phyloP scores from a whole-genome alignment of 768 basidiomycete genomes.

The Leccinum fibrillosum region DNA sequence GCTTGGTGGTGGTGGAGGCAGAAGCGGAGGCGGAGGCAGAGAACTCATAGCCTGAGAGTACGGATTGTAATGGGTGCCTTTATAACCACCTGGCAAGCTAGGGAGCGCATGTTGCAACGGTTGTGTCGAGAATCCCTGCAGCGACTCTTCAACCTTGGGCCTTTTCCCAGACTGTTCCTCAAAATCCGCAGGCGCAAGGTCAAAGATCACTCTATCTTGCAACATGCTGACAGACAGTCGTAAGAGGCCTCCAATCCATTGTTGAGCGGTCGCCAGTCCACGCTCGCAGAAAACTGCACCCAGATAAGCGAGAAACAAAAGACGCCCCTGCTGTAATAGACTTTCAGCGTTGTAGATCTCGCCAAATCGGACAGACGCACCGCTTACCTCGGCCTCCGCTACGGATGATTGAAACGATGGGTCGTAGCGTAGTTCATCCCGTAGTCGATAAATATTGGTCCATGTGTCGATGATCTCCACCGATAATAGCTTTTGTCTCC shows the following conservation, averaged over 20 bases:
- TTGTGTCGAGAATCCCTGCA: slow-evolving; percentile 31
- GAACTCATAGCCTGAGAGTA: slow-evolving; percentile 16
- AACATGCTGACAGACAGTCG: slow-evolving; percentile 23
- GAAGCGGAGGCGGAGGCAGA: slow-evolving; percentile 15
- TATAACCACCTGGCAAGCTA: slow-evolving; percentile 16
- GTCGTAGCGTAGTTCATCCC: slow-evolving; percentile 33
- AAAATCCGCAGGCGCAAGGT: slow-evolving; percentile 24
- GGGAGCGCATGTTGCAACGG: slow-evolving; percentile 21
- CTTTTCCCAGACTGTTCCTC: slow-evolving; percentile 30
- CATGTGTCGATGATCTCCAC: slow-evolving; percentile 35
- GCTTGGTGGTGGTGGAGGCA: slow-evolving; percentile 27
- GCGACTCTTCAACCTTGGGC: slow-evolving; percentile 27
- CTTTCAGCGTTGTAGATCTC: slow-evolving; percentile 15
- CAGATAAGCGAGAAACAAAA: slow-evolving; percentile 64
- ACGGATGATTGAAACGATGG: slow-evolving; percentile 25
- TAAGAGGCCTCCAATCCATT: slow-evolving; percentile 52
- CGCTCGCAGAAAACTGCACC: slow-evolving; percentile 58
- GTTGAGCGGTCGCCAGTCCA: slow-evolving; percentile 48
- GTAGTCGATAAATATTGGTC: slow-evolving; percentile 36
- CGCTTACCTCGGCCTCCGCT: slow-evolving; percentile 38
- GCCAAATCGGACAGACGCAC: slow-evolving; percentile 11
- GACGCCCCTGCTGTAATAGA: slow-evolving; percentile 47
- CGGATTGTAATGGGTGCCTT: slow-evolving; percentile 30
- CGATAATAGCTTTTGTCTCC: slow-evolving; percentile 27
- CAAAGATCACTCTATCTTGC: slow-evolving; percentile 10